Evolutionary conservation across 2,329 filamentous ascomycete genomes (phyloP).

Genomic region (Dryadomyces sulphureus): DNA sequence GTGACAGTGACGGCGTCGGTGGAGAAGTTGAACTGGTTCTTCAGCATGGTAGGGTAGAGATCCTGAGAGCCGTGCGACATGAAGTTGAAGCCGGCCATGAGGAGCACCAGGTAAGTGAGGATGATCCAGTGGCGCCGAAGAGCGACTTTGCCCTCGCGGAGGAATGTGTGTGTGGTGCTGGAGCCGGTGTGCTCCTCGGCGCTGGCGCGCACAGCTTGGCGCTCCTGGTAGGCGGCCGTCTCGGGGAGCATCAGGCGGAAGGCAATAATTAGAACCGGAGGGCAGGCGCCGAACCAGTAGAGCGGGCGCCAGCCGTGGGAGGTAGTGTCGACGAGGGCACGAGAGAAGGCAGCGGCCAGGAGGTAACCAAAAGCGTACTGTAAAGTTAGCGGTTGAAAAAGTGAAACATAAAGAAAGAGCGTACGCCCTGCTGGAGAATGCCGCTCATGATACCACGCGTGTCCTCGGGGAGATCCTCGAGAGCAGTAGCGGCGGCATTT

Average conservation of each 20-base stretch:
- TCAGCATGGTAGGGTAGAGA: constrained; percentile 63
- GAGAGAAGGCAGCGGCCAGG: constrained; percentile 11
- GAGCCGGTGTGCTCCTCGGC: constrained; percentile 40
- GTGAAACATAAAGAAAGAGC: not conserved
- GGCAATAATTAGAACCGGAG: constrained; percentile 35
- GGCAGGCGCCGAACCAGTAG: constrained; percentile 56
- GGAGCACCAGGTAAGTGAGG: constrained; percentile 63
- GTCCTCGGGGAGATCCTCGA: constrained; percentile 43
- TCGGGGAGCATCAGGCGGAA: constrained; percentile 12
- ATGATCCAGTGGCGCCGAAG: constrained; percentile 67
- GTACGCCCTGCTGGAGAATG: constrained; percentile 60
- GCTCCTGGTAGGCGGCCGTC: constrained; percentile 10
- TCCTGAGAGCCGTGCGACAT: constrained; percentile 58
- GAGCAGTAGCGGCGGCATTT: constrained; percentile 62
- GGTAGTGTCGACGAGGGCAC: constrained; percentile 44
- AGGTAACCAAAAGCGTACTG: constrained; percentile 34
- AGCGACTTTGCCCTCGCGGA: constrained; percentile 55
- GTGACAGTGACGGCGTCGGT: constrained; percentile 17
- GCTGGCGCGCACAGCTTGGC: constrained; percentile 22
- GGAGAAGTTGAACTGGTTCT: constrained; percentile 12
- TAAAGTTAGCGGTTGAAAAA: not conserved
- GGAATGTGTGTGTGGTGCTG: constrained; percentile 50
- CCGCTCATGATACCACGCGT: constrained; percentile 70
- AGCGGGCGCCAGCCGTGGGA: constrained; percentile 58
- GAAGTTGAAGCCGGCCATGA: constrained; percentile 88